These are phyloP conservation scores for Chlamydomonas sphaeroides DNA, from an alignment of 139 green algal genomes.

Conservation along the genomic window DNA sequence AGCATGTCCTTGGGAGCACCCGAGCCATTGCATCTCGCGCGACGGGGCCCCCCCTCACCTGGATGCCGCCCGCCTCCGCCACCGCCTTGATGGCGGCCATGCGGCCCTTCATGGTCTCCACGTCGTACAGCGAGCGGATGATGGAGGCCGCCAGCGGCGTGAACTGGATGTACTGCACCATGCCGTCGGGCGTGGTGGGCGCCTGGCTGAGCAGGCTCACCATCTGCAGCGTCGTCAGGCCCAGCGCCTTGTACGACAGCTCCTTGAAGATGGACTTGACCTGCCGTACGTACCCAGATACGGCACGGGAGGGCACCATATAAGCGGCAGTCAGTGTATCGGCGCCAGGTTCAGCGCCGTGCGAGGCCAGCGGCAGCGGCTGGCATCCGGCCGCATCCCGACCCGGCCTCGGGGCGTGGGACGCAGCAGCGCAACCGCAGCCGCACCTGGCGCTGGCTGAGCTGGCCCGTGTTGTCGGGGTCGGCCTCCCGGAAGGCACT, in stretches of 20 bases:
- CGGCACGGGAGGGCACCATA: no score
- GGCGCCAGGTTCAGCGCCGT: no score
- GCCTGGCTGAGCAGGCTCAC: constrained; percentile 50
- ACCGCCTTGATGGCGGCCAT: constrained; percentile 52
- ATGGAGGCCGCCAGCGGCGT: constrained; percentile 51
- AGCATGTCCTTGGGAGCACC: no score
- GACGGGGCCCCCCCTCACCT: no score
- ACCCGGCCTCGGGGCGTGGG: no score
- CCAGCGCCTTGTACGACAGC: constrained; percentile 49
- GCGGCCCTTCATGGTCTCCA: constrained; percentile 53
- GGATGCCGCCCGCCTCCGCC: constrained; percentile 44
- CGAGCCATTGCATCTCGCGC: no score
- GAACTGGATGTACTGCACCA: constrained; percentile 58
- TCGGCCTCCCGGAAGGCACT: constrained; percentile 47
- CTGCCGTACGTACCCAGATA: background rate
- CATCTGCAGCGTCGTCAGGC: constrained; percentile 53
- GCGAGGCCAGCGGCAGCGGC: no score
- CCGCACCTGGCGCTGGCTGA: constrained; percentile 34
- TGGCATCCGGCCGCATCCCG: no score
- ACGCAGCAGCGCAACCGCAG: no score
- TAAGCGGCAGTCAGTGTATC: no score
- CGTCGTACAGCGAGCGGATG: constrained; percentile 55
- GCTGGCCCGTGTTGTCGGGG: constrained; percentile 36
- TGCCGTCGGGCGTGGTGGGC: constrained; percentile 49
- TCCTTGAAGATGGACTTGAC: constrained; percentile 57